These are phyloP conservation scores for Tetrapisispora fleetii DNA, from an alignment of 805 yeast genomes.

Conservation along the genomic window DNA sequence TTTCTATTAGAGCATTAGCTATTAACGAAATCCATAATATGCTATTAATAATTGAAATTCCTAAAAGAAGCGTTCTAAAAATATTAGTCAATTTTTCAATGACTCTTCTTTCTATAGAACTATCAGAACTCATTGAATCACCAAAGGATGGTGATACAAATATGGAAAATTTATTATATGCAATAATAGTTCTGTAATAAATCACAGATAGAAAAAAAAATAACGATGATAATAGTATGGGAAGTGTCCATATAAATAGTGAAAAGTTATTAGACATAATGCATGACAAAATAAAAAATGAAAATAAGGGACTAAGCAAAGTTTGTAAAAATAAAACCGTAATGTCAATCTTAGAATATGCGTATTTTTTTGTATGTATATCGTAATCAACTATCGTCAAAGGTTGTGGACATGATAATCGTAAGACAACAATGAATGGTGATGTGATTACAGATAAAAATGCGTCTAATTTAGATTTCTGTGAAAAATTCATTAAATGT, in stretches of 20 bases:
- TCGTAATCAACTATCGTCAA: conserved; percentile 21
- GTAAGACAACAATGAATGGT: conserved; percentile 29
- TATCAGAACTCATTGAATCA: background rate
- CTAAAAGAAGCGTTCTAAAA: conserved; percentile 9
- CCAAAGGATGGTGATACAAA: conserved; percentile 5
- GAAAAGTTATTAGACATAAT: conserved; percentile 8
- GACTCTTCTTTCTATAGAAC: conserved; percentile 7
- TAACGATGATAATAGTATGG: conserved; percentile 6
- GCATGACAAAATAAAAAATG: conserved; percentile 13
- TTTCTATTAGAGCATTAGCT: conserved; percentile 29
- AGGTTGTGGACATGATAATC: conserved; percentile 30
- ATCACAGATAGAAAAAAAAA: conserved; percentile 3
- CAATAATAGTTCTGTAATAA: conserved; percentile 10
- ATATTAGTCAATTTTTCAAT: conserved; percentile 12
- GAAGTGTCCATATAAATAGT: conserved; percentile 9
- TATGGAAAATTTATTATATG: conserved; percentile 19
- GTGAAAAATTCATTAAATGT: conserved; percentile 22
- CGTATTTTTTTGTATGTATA: conserved; percentile 13
- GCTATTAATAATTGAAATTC: conserved; percentile 24
- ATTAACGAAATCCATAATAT: conserved; percentile 27
- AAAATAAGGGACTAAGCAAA: conserved; percentile 24
- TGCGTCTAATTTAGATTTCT: conserved; percentile 20
- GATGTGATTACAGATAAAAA: conserved; percentile 25
- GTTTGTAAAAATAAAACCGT: conserved; percentile 25
- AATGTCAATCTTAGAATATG: conserved; percentile 13